These are phyloP conservation scores for Dactylellina haptotyla DNA, from an alignment of 2,329 filamentous ascomycete genomes.

Conservation along the genomic window DNA sequence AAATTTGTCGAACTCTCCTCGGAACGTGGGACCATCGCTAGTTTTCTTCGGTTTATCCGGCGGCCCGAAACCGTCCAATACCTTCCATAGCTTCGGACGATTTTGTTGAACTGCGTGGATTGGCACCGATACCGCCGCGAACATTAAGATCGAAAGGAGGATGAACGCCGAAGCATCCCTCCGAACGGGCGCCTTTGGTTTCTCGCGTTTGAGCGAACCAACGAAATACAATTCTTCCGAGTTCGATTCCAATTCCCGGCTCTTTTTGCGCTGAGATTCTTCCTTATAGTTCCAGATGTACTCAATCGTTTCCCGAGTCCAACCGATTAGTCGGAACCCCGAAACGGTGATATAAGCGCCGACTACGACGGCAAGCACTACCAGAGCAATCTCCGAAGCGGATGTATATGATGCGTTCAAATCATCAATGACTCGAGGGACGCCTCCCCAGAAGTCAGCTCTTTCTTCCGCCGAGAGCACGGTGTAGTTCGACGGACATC, in stretches of 20 bases:
- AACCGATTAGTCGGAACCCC: conserved; percentile 28
- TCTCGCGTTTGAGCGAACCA: conserved; percentile 30
- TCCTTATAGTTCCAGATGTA: conserved; percentile 38
- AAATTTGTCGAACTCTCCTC: conserved; percentile 20
- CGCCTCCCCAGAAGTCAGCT: conserved; percentile 25
- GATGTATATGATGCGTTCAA: conserved; percentile 14
- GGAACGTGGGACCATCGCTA: conserved; percentile 28
- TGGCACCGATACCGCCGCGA: conserved; percentile 34
- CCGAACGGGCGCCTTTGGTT: conserved; percentile 40
- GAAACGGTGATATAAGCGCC: conserved; percentile 40
- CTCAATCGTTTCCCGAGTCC: conserved; percentile 17
- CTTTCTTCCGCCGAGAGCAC: neutral
- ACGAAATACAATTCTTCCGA: conserved; percentile 46
- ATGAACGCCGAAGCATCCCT: conserved; percentile 37
- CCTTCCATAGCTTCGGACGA: conserved; percentile 31
- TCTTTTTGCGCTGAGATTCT: conserved; percentile 40
- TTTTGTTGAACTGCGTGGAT: conserved; percentile 30
- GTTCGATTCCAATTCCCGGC: conserved; percentile 29
- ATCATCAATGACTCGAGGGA: conserved; percentile 1
- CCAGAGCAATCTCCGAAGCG: conserved; percentile 23
- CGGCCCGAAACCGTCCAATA: conserved; percentile 34
- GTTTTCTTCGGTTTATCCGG: neutral
- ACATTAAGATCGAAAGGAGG: conserved; percentile 29
- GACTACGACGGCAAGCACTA: conserved; percentile 26
- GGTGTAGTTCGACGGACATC: conserved; percentile 18